Base-by-base conservation (phyloP, 257 asterid species). In the Cordia subcordata region DNA sequence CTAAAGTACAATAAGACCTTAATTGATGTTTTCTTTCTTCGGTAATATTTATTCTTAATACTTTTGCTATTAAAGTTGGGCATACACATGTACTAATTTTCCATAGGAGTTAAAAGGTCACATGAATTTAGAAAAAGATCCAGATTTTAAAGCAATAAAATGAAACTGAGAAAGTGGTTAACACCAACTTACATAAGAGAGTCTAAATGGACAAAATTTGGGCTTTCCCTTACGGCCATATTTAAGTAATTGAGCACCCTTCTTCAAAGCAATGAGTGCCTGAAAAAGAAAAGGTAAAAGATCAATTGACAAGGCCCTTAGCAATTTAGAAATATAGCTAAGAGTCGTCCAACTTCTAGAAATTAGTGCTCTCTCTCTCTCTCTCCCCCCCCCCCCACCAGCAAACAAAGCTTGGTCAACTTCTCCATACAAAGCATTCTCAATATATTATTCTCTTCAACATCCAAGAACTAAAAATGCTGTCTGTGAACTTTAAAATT, bases 171-270 rank as follows among this genome's bases (percentile, higher is more conserved):
- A 42, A 18, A 44, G 23, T 14, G 27, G 16, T 45, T 14, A 67
- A 33, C 57, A 50, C 37, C 35, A 62, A 76, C 96, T 87, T 80
- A 90, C 98, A 49, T 57, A 64, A 58, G 98, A 87, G 68, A 90
- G 85, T 78, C 93, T 77, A 71, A 90, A 87, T 8, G 95, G 96
- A 72, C 76, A 90, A 74, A 85, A 77, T 73, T 90, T 90, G 27
- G 97, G 97, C 71, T 83, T 85, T 69, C 97, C 97, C 73, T 90
- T 87, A 58, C 95, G 95, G 45, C 97, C 93, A 83, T 84, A 87
- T 67, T 87, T 87, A 55, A 90, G 90, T 70, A 90, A 75, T 61
- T 81, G 98, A 72, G 96, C 82, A 66, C 96, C 96, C 78, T 87
- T 90, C 85, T 87, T 85, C 53, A 87, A 76, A 80, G 87, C 87